These are phyloP conservation scores for Chaetomiaceae sp. DNA, from an alignment of 2,329 filamentous ascomycete species.

Conservation along the genomic window DNA sequence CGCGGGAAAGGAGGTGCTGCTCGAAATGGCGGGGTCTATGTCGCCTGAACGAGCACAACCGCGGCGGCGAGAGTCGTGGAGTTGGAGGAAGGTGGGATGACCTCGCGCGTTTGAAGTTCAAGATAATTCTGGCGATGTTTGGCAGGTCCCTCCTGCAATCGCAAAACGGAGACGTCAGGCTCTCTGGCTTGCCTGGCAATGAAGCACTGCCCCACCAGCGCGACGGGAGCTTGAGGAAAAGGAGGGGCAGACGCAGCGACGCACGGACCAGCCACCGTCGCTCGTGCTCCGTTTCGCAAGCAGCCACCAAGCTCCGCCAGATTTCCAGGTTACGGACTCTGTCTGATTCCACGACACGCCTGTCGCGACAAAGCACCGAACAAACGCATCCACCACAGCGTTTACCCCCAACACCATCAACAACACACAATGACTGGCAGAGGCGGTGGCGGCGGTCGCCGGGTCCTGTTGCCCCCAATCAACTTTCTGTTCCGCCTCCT, in stretches of 20 bases:
- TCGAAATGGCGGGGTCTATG: neutral
- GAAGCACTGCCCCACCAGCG: slow-evolving; percentile 19
- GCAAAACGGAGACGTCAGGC: slow-evolving; percentile 23
- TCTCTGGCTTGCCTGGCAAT: too few relatives aligned
- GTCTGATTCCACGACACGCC: slow-evolving; percentile 20
- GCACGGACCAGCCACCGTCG: slow-evolving; percentile 17
- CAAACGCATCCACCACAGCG: neutral
- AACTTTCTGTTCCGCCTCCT: slow-evolving; percentile 34
- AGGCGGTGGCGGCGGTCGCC: slow-evolving; percentile 55
- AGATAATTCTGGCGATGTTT: slow-evolving; percentile 6
- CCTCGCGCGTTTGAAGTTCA: neutral
- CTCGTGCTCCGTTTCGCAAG: neutral
- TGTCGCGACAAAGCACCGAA: slow-evolving; percentile 13
- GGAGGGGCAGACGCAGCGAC: slow-evolving; percentile 21
- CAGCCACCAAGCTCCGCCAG: slow-evolving; percentile 14
- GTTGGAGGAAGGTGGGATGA: slow-evolving; percentile 8
- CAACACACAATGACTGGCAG: slow-evolving; percentile 51
- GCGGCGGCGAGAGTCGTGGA: neutral
- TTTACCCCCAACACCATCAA: slow-evolving; percentile 7
- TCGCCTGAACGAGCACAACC: neutral
- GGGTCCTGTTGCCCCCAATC: slow-evolving; percentile 57
- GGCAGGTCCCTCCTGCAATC: slow-evolving; percentile 4
- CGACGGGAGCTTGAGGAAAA: slow-evolving; percentile 12
- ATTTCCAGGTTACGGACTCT: slow-evolving; percentile 12
- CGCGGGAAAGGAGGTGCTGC: slow-evolving; percentile 8